Percentiles rank a stretch among this genome's conserved stretches.
phyloP scores from a whole-genome alignment of 139 green algal species.

The Coelastrella sp. region DNA sequence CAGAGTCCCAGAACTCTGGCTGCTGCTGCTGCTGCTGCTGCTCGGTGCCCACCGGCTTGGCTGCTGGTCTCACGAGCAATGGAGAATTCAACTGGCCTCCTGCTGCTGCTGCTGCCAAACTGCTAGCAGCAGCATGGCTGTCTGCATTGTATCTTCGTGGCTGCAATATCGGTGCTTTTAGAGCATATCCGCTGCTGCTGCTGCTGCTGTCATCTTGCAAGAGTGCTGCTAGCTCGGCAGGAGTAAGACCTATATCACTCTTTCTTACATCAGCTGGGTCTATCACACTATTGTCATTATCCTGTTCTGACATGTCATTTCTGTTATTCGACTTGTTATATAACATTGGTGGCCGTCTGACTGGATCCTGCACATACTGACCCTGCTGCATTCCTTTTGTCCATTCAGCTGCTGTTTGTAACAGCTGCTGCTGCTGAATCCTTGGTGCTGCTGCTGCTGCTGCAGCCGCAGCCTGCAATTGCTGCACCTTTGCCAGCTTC shows the following conservation, averaged over 20 bases:
- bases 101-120: conserved; percentile 19
- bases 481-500: neutral
- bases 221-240: conserved; percentile 27
- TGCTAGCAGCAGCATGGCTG: neutral
- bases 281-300: neutral
- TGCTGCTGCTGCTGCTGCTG: conserved; percentile 18
- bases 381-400: neutral
- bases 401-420: neutral
- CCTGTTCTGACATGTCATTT: neutral
- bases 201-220: conserved; percentile 11
- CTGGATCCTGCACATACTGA: neutral
- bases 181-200: neutral
- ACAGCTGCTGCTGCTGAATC: neutral
- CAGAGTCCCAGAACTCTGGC: conserved; percentile 18
- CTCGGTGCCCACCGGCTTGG: neutral
- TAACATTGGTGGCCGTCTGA: too few species aligned
- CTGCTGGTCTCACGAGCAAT: conserved; percentile 8
- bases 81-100: neutral
- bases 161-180: neutral
- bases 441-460: conserved; percentile 20
- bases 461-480: neutral
- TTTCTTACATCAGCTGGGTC: neutral
- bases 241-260: conserved; percentile 18
- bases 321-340: neutral
- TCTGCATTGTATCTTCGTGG: conserved; percentile 2